Evolutionary conservation across 2,329 filamentous ascomycete genomes (phyloP), one percentile per base, ranked within the genome.

Genomic region (Chrysosphaeria jannelii): DNA sequence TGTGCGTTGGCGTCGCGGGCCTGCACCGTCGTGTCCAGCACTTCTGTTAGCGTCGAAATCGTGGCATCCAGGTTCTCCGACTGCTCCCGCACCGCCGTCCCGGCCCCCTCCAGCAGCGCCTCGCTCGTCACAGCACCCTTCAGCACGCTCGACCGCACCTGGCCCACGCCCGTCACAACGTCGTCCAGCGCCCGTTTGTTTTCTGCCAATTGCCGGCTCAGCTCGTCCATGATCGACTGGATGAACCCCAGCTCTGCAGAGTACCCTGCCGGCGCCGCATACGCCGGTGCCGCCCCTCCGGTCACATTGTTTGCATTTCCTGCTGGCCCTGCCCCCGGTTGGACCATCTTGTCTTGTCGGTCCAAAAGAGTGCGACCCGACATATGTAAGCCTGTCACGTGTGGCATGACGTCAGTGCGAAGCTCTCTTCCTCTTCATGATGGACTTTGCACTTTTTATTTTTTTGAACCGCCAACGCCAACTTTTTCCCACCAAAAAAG

Each of bases 231-330:
- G 55, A 68, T 61, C 31, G 50, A 48, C 36, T 67, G 66, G 35
- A 69, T 64, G 41, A 64, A 61, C 36, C 64, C 65, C 29, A 69
- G 51, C 40, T 69, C 63, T 24, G 61, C 55, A 39, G 68, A 61
- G 38, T 69, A 62, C 22, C 61, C 62, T 10, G 62, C 63, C n/a
- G 62, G 62, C 10, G 57, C 63, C 9, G 62, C 60, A 21, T 53
- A 48, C 22, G 50, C 47, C 27, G 53, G 37, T 38, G 47, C 44
- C 23, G 32, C 50, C 28, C 47, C 48, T 19, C 30, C 28, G n/a
- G n/a, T n/a, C n/a, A n/a, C n/a, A n/a, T n/a, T n/a, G n/a, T n/a
- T n/a, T n/a, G n/a, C n/a, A n/a, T n/a, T n/a, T n/a, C n/a, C n/a
- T n/a, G n/a, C n/a, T n/a, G n/a, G n/a, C n/a, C n/a, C n/a, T n/a